Conservation (phyloP, 192 early-diverging fungal species). For the Diversispora eburnea region DNA sequence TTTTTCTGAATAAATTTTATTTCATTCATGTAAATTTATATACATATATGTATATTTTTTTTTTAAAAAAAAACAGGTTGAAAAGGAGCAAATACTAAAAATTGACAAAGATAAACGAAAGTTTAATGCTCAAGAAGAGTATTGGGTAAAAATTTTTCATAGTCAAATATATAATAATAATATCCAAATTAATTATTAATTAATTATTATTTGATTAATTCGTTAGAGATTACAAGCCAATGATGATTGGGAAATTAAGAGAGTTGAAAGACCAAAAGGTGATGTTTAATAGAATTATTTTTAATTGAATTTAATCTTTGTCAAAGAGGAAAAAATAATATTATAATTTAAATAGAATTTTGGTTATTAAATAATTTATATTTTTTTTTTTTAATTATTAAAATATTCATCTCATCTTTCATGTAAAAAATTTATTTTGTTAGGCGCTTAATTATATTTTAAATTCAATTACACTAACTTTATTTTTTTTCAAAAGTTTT, state of each 20-base stretch:
- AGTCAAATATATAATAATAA: background rate
- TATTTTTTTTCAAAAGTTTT: no score
- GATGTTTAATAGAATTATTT: no score
- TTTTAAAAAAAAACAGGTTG: slow-evolving; percentile 33
- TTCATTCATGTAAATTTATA: background rate
- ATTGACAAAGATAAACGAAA: slow-evolving; percentile 52
- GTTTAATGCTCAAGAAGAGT: slow-evolving; percentile 70
- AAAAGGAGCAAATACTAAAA: slow-evolving; percentile 55
- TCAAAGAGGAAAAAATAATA: no score
- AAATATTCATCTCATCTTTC: no score
- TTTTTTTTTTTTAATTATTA: no score
- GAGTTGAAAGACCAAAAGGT: slow-evolving; percentile 26
- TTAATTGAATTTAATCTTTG: no score
- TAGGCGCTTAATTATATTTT: no score
- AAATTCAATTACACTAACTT: no score
- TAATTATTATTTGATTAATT: background rate
- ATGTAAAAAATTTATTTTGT: no score
- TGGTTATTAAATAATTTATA: no score
- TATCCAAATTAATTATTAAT: background rate
- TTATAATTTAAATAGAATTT: no score
- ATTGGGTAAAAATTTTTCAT: slow-evolving; percentile 43
- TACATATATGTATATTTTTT: no score
- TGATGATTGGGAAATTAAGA: slow-evolving; percentile 41
- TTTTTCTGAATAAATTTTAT: background rate
- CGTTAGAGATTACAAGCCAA: slow-evolving; percentile 31